These are phyloP conservation scores for Ophiocordyceps camponoti-saundersi DNA, from an alignment of 2,329 filamentous ascomycete genomes.

Conservation along the genomic window DNA sequence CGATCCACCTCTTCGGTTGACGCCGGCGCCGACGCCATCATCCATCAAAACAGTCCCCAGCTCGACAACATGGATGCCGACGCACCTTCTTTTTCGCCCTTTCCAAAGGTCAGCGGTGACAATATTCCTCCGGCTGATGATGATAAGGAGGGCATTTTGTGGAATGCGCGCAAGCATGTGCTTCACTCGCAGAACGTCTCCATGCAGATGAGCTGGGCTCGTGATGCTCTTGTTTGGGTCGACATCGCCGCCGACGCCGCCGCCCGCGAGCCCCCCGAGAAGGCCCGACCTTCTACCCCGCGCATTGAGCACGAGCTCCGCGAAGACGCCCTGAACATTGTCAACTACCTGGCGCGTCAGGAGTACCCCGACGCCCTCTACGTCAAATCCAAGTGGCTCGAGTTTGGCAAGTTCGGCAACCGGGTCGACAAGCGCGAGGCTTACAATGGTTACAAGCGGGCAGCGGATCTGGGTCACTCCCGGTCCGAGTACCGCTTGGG, in stretches of 20 bases:
- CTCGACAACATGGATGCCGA: slow-evolving; percentile 30
- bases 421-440: slow-evolving; percentile 89
- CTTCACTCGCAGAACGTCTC: slow-evolving; percentile 88
- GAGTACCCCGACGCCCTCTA: slow-evolving; percentile 88
- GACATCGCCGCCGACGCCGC: slow-evolving; percentile 69
- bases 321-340: slow-evolving; percentile 79
- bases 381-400: slow-evolving; percentile 88
- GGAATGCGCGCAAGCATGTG: slow-evolving; percentile 67
- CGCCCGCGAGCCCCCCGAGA: slow-evolving; percentile 38
- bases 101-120: slow-evolving; percentile 70
- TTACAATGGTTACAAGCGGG: slow-evolving; percentile 68
- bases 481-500: slow-evolving; percentile 92
- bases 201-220: slow-evolving; percentile 93
- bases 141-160: slow-evolving; percentile 79
- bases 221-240: slow-evolving; percentile 78
- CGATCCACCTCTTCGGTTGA: slow-evolving; percentile 8
- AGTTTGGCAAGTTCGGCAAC: slow-evolving; percentile 91
- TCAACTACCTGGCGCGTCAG: slow-evolving; percentile 78
- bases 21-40: slow-evolving; percentile 15
- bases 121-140: slow-evolving; percentile 90
- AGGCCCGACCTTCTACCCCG: slow-evolving; percentile 57
- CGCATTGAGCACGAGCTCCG: slow-evolving; percentile 77
- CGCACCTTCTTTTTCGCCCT: slow-evolving; percentile 73
- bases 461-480: slow-evolving; percentile 73
- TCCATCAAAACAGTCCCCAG: slow-evolving; percentile 20